These are phyloP conservation scores for Beauveria australis DNA, from an alignment of 2,329 filamentous ascomycete genomes.

Conservation along the genomic window DNA sequence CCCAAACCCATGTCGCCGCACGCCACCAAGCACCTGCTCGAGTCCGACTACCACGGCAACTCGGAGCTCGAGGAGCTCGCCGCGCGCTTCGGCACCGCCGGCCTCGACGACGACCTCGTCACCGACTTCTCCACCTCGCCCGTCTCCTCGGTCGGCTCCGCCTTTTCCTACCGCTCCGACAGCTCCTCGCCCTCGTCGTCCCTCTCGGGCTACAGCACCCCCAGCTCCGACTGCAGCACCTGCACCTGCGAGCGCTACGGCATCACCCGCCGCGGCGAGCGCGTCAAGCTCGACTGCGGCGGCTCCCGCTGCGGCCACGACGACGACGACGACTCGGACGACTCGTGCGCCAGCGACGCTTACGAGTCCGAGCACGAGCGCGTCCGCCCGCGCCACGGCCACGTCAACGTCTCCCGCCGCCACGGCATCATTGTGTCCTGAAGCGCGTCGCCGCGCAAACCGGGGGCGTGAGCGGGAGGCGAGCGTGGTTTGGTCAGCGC, in stretches of 20 bases:
- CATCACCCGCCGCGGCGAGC: conserved; percentile 85
- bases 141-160: conserved; percentile 61
- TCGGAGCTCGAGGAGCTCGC: conserved; percentile 73
- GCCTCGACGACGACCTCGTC: conserved; percentile 48
- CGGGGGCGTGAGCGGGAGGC: not conserved
- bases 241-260: conserved; percentile 96
- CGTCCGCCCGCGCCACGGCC: conserved; percentile 30
- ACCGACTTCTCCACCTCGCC: conserved; percentile 49
- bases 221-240: conserved; percentile 63
- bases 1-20: conserved; percentile 85
- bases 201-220: conserved; percentile 70
- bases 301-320: conserved; percentile 79
- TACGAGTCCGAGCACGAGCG: conserved; percentile 37
- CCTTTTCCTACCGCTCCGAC: conserved; percentile 64
- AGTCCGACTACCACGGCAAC: conserved; percentile 66
- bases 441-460: conserved; percentile 13
- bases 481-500: not conserved
- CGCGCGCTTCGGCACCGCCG: conserved; percentile 59
- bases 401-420: conserved; percentile 41
- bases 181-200: conserved; percentile 66
- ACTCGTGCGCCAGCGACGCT: conserved; percentile 60
- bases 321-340: conserved; percentile 46
- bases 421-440: conserved; percentile 53
- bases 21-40: conserved; percentile 79
- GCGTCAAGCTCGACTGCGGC: conserved; percentile 93